A percentile compares a stretch with the other conserved stretches of the same genome.
Conservation (phyloP, 2,329 filamentous ascomycete genomes). For the Lizonia empirigonia region DNA sequence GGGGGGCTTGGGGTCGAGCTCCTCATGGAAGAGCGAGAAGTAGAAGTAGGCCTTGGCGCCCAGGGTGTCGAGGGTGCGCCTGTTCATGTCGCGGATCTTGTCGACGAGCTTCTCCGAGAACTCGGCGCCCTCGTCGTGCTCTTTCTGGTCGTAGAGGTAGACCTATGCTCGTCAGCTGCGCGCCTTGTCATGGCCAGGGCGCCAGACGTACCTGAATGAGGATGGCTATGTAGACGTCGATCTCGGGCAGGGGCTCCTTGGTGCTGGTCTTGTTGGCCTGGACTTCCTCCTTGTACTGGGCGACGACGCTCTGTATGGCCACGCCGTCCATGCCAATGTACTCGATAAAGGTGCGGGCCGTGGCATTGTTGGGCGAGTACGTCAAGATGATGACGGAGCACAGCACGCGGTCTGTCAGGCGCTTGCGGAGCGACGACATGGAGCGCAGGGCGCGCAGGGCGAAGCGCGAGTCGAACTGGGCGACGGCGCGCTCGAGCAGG, state of each 20-base stretch:
- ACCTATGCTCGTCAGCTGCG: conserved; percentile 65
- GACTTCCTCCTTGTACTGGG: conserved; percentile 69
- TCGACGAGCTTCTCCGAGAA: conserved; percentile 86
- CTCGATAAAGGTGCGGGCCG: conserved; percentile 71
- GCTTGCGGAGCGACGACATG: conserved; percentile 94
- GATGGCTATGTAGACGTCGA: conserved; percentile 87
- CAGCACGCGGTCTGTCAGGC: conserved; percentile 80
- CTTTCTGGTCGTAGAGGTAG: conserved; percentile 83
- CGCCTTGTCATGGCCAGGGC: no score
- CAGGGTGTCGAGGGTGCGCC: conserved; percentile 90
- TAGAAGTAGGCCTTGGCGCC: conserved; percentile 98
- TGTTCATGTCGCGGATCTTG: conserved; percentile 86
- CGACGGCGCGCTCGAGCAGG: conserved; percentile 87
- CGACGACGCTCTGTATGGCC: conserved; percentile 61
- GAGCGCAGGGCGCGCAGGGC: conserved; percentile 91
- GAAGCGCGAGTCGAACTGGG: conserved; percentile 93
- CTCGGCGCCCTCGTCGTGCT: conserved; percentile 77
- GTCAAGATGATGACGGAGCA: conserved; percentile 81
- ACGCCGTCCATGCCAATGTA: conserved; percentile 71
- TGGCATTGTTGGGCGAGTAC: conserved; percentile 70
- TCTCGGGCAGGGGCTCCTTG: conserved; percentile 83
- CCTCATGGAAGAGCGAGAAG: conserved; percentile 93
- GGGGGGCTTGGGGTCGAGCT: conserved; percentile 83
- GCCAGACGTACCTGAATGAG: conserved; percentile 55
- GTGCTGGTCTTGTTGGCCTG: conserved; percentile 62